Conservation (phyloP, 208 protist species). For the Leishmania aethiopica region DNA sequence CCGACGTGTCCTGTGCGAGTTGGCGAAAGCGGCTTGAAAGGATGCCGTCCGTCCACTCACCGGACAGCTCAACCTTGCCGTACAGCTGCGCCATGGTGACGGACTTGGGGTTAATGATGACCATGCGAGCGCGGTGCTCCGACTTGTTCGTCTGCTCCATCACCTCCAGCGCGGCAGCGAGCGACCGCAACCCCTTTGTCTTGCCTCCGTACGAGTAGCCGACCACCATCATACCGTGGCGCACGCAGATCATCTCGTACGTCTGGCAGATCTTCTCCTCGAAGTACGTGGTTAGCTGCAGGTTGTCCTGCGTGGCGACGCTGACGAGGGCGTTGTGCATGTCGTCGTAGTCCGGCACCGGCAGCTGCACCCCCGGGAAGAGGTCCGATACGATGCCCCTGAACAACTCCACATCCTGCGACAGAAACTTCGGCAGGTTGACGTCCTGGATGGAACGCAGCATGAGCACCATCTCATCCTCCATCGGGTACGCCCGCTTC, state of each 20-base stretch:
- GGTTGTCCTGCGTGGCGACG: constrained; percentile 64
- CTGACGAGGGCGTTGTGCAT: constrained; percentile 76
- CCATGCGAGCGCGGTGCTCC: constrained; percentile 84
- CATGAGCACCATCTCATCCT: constrained; percentile 95
- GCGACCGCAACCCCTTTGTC: constrained; percentile 87
- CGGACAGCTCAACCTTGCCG: constrained; percentile 94
- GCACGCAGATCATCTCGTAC: constrained; percentile 97
- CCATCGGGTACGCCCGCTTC: constrained; percentile 89
- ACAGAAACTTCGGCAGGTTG: constrained; percentile 96
- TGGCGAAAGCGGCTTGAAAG: constrained; percentile 94
- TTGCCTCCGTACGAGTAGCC: constrained; percentile 95
- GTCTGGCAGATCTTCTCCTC: constrained; percentile 92
- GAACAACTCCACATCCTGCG: constrained; percentile 97
- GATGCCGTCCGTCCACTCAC: constrained; percentile 98
- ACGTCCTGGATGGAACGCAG: constrained; percentile 96
- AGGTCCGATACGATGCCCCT: constrained; percentile 96
- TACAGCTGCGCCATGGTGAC: constrained; percentile 96
- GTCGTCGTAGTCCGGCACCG: constrained; percentile 89
- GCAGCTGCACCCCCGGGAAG: constrained; percentile 91
- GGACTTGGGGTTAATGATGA: constrained; percentile 96
- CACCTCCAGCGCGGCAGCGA: constrained; percentile 81
- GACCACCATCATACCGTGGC: constrained; percentile 98
- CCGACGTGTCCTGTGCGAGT: constrained; percentile 79
- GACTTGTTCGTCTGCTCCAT: constrained; percentile 70
- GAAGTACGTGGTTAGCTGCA: constrained; percentile 93